Percentiles rank a stretch among this genome's conserved stretches.
These are phyloP conservation scores for Phytophthora kernoviae DNA, from an alignment of 352 stramenopile genomes.

Conservation along the genomic window DNA sequence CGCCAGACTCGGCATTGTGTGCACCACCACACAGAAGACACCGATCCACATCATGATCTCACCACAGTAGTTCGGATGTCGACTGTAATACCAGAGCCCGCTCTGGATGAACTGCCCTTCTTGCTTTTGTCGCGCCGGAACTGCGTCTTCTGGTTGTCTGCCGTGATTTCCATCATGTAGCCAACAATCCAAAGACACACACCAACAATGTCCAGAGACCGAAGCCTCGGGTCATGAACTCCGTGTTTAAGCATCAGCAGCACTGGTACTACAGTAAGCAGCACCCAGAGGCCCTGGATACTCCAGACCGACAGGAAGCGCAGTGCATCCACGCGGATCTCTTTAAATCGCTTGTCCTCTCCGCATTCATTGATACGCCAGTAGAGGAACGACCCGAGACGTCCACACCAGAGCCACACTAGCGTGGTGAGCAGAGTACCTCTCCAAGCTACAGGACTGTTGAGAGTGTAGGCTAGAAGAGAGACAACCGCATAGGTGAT, in stretches of 20 bases:
- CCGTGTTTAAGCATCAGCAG: slow-evolving; percentile 52
- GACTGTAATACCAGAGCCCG: slow-evolving; percentile 85
- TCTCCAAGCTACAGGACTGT: slow-evolving; percentile 46
- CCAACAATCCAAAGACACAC: slow-evolving; percentile 56
- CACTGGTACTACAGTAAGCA: slow-evolving; percentile 72
- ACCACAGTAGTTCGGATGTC: slow-evolving; percentile 93
- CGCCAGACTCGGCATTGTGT: slow-evolving; percentile 46
- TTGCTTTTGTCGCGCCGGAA: slow-evolving; percentile 67
- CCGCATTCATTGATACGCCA: slow-evolving; percentile 63
- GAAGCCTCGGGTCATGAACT: slow-evolving; percentile 28
- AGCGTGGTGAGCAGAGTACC: slow-evolving; percentile 61
- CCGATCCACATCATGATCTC: slow-evolving; percentile 91
- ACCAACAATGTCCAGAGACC: slow-evolving; percentile 40
- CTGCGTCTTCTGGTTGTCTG: slow-evolving; percentile 78
- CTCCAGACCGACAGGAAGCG: slow-evolving; percentile 79
- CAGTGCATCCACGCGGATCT: slow-evolving; percentile 64
- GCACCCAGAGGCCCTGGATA: slow-evolving; percentile 80
- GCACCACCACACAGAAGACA: slow-evolving; percentile 52
- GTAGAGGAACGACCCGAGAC: slow-evolving; percentile 74
- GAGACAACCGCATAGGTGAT: slow-evolving; percentile 63
- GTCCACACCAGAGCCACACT: slow-evolving; percentile 68
- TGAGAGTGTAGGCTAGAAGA: slow-evolving; percentile 37
- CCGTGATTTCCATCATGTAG: slow-evolving; percentile 67
- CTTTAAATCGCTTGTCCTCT: slow-evolving; percentile 70
- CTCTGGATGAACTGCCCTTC: slow-evolving; percentile 75